Evolutionary conservation across 1,284 basidiomycete species (phyloP).

Genomic region (Bondarzewia mesenterica): DNA sequence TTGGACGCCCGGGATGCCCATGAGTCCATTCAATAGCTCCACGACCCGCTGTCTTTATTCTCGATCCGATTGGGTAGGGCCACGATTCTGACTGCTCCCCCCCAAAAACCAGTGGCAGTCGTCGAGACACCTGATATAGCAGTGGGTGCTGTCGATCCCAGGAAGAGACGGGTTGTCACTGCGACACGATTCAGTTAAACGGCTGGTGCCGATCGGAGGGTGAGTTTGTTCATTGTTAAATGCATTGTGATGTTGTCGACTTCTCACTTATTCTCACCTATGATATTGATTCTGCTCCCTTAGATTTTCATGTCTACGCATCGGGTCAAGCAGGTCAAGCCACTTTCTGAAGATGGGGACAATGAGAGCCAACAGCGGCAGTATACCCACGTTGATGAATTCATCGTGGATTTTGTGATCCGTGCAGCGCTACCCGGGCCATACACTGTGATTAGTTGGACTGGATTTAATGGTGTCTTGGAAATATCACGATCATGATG

Average conservation of each 20-base stretch:
- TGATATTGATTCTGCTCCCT: not conserved
- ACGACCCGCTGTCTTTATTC: slow-evolving; percentile 29
- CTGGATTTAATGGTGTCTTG: not conserved
- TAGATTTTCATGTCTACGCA: slow-evolving; percentile 79
- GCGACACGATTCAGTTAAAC: slow-evolving; percentile 80
- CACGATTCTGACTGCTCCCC: slow-evolving; percentile 68
- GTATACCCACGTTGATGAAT: slow-evolving; percentile 10
- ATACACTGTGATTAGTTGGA: not conserved
- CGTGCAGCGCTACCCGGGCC: not conserved
- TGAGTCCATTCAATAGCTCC: slow-evolving; percentile 17
- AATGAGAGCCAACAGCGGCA: slow-evolving; percentile 24
- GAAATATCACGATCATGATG: not conserved
- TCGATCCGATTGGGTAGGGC: slow-evolving; percentile 54
- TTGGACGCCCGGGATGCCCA: slow-evolving; percentile 37
- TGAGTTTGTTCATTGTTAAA: slow-evolving; percentile 26
- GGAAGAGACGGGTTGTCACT: slow-evolving; percentile 75
- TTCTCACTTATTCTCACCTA: too few species aligned
- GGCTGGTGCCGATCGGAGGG: slow-evolving; percentile 69
- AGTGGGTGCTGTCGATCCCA: slow-evolving; percentile 73
- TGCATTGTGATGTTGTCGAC: too few species aligned
- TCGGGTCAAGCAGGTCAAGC: slow-evolving; percentile 38
- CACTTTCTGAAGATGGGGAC: slow-evolving; percentile 14
- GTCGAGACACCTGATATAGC: slow-evolving; percentile 80
- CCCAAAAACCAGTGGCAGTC: slow-evolving; percentile 68
- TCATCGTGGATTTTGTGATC: slow-evolving; percentile 36